Conservation (phyloP, 2,329 filamentous ascomycete species). For the Nannizziopsis barbatae region DNA sequence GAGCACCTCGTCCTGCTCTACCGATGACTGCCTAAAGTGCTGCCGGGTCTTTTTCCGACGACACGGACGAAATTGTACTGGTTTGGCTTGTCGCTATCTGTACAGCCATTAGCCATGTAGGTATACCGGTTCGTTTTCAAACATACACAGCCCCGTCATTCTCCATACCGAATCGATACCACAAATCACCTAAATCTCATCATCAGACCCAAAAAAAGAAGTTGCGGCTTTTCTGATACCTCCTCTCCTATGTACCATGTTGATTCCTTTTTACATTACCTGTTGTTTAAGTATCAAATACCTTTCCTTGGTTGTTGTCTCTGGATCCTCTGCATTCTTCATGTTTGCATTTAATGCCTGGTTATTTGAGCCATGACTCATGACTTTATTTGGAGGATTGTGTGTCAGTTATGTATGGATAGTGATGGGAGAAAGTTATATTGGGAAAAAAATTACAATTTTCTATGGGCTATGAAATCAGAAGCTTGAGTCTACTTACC, state of each 20-base stretch:
- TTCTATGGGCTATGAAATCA: neutral
- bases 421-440: neutral
- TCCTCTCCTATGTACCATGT: conserved; percentile 2
- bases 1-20: conserved; percentile 3
- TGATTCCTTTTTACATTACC: neutral
- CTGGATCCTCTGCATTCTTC: neutral
- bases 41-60: neutral
- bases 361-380: conserved; percentile 1
- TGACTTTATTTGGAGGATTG: neutral
- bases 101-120: conserved; percentile 7
- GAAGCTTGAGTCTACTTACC: no score
- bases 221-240: neutral
- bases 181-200: neutral
- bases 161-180: neutral
- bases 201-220: neutral
- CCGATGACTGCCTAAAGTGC: neutral
- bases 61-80: neutral
- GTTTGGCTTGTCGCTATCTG: no score
- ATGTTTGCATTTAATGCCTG: neutral
- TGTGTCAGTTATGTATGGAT: neutral
- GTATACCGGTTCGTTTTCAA: neutral
- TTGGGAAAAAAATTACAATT: neutral
- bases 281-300: neutral
- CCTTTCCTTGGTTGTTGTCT: neutral
- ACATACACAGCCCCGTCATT: neutral